Evolutionary conservation across 345 rosid species (phyloP).

Genomic region (Aquilaria malaccensis): DNA sequence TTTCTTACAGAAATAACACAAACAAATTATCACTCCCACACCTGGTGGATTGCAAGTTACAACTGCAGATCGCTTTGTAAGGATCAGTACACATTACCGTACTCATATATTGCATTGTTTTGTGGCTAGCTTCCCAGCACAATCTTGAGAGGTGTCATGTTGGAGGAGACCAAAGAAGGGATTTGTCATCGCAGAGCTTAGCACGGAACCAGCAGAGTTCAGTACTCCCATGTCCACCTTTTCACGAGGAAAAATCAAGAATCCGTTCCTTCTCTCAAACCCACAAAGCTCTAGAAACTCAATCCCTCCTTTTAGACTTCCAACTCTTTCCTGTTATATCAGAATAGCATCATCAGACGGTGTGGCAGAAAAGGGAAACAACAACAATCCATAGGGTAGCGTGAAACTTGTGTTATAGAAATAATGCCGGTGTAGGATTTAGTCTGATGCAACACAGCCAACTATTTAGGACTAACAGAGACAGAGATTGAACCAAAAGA

Average conservation of each 20-base stretch:
- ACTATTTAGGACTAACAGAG: too few species aligned
- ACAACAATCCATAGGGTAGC: background rate
- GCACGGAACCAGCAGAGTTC: constrained; percentile 38
- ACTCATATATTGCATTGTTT: too few species aligned
- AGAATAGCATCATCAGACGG: background rate
- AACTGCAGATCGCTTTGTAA: too few species aligned
- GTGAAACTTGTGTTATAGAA: too few species aligned
- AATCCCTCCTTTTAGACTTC: constrained; percentile 43
- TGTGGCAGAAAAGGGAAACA: background rate
- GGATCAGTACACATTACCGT: too few species aligned
- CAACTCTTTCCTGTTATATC: constrained; percentile 51
- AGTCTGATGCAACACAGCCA: background rate
- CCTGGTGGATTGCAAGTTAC: too few species aligned
- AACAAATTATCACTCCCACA: too few species aligned
- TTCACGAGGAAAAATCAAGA: constrained; percentile 39
- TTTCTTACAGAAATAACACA: too few species aligned
- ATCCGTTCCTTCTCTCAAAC: constrained; percentile 47
- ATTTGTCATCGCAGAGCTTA: constrained; percentile 59
- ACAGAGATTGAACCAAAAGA: too few species aligned
- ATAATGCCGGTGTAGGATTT: background rate
- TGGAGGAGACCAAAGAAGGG: constrained; percentile 72
- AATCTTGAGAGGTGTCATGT: background rate
- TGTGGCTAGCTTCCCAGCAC: too few species aligned
- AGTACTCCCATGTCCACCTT: constrained; percentile 42
- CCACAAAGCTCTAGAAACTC: constrained; percentile 90